phyloP scores from a whole-genome alignment of 2,329 filamentous ascomycete genomes.

The Akanthomyces dipterigenus region DNA sequence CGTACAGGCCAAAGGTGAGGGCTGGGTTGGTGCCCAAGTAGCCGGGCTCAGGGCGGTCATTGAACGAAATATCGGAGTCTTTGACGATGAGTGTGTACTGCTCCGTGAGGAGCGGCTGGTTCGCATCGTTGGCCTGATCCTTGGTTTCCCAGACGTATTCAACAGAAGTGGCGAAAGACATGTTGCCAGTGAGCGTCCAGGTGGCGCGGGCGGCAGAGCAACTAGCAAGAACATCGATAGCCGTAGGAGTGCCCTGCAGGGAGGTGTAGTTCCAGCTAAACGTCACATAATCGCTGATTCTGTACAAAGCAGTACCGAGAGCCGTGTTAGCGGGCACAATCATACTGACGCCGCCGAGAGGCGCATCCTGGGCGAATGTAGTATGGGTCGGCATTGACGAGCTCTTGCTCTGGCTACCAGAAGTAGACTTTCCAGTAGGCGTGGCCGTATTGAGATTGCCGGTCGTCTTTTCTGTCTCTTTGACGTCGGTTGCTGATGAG shows the following conservation, averaged over 20 bases:
- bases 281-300: constrained; percentile 53
- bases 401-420: constrained; percentile 18
- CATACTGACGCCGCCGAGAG: constrained; percentile 47
- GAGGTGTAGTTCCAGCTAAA: constrained; percentile 62
- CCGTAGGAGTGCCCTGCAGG: constrained; percentile 50
- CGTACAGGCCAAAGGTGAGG: constrained; percentile 55
- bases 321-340: constrained; percentile 41
- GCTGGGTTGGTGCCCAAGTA: constrained; percentile 44
- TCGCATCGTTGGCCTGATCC: constrained; percentile 38
- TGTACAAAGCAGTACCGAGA: constrained; percentile 45
- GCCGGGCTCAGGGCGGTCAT: constrained; percentile 45
- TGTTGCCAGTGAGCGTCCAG: constrained; percentile 58
- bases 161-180: constrained; percentile 47
- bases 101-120: constrained; percentile 43
- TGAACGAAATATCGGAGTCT: constrained; percentile 47
- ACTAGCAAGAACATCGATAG: constrained; percentile 52
- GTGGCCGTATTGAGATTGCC: constrained; percentile 35
- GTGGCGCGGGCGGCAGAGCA: constrained; percentile 45
- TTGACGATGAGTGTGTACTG: constrained; percentile 57
- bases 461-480: constrained; percentile 18
- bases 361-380: constrained; percentile 38
- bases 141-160: constrained; percentile 54
- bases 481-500: constrained; percentile 7
- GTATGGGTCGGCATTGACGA: constrained; percentile 26
- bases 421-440: constrained; percentile 18